Evolutionary conservation across 768 basidiomycete species (phyloP), one percentile per base, ranked within the genome.

Genomic region (Kwoniella dendrophila): DNA sequence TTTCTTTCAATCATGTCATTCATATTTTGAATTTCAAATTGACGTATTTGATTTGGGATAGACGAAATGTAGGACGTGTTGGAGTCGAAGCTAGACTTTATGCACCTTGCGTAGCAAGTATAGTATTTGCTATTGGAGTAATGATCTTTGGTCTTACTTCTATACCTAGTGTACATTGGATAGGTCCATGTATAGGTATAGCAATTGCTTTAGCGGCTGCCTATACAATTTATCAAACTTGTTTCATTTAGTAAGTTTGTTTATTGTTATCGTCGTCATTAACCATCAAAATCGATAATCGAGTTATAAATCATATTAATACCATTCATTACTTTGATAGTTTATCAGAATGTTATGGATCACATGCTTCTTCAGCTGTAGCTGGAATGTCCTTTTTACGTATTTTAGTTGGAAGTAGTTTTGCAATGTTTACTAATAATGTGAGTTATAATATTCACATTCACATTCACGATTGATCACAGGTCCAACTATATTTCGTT

Each of bases 61-160:
- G 61, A n/a, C 66, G 69, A 4, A 67, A 74, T 38, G 68, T 72
- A 6, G 63, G 62, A 4, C 64, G 47, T 11, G 29, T 56, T 7
- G 78, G 78, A 12, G 73, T 77, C 0, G 78, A 79, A 54, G 77
- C 77, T 2, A 49, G 75, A 14, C 63, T 79, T 7, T 75, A 71
- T 33, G 72, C 60, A 22, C 64, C 77, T 0, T 76, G 77, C 70
- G 62, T 66, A 4, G 74, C 70, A 30, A 76, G 76, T 1, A 62
- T 78, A 20, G 53, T 54, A 5, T 64, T 79, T 36, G 61, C 73
- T 0, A 49, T 74, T 8, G 79, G 79, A 2, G 75, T 74, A 44
- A 84, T 89, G 75, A 85, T 89, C 27, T 90, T 86, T 64, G 88
- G 86, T 0, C 89, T 87, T 85, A 85, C 86, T 2, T 84, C 86